A percentile compares a stretch with the other conserved stretches of the same genome.
Conservation (phyloP, 176 grass and related monocot genomes). For the Puccinellia tenuiflora region DNA sequence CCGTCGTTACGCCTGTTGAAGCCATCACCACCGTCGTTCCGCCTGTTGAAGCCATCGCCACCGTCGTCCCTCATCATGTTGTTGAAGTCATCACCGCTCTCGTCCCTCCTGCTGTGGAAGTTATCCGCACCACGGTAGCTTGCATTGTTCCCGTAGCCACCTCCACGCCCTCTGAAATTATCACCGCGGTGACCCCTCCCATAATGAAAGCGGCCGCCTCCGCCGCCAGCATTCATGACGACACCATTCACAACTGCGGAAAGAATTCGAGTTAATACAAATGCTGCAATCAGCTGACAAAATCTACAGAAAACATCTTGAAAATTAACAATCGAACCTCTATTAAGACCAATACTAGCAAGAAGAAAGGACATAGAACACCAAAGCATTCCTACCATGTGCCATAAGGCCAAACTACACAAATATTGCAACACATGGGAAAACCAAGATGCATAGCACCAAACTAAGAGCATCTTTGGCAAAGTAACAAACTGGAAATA, state of each 20-base stretch:
- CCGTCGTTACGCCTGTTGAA: slow-evolving; percentile 22
- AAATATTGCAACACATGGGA: neutral
- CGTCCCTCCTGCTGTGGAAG: neutral
- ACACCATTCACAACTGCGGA: slow-evolving; percentile 27
- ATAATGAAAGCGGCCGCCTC: slow-evolving; percentile 29
- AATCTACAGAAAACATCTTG: neutral
- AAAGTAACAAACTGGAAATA: neutral
- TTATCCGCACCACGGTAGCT: slow-evolving; percentile 37
- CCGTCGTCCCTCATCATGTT: slow-evolving; percentile 14
- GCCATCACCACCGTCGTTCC: neutral
- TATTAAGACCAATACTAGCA: neutral
- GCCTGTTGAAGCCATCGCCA: slow-evolving; percentile 13
- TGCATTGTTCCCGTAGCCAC: slow-evolving; percentile 12
- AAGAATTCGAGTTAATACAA: neutral
- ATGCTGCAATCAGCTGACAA: neutral
- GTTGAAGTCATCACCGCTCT: slow-evolving; percentile 18
- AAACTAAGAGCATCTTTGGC: neutral
- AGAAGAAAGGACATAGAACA: neutral
- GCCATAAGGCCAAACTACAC: neutral
- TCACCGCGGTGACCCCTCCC: slow-evolving; percentile 53
- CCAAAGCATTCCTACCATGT: neutral
- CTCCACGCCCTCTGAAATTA: slow-evolving; percentile 44
- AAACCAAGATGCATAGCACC: neutral
- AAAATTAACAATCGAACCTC: neutral
- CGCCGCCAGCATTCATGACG: slow-evolving; percentile 15